Conservation (phyloP, 1,284 basidiomycete genomes). For the Ganoderma meredithae region DNA sequence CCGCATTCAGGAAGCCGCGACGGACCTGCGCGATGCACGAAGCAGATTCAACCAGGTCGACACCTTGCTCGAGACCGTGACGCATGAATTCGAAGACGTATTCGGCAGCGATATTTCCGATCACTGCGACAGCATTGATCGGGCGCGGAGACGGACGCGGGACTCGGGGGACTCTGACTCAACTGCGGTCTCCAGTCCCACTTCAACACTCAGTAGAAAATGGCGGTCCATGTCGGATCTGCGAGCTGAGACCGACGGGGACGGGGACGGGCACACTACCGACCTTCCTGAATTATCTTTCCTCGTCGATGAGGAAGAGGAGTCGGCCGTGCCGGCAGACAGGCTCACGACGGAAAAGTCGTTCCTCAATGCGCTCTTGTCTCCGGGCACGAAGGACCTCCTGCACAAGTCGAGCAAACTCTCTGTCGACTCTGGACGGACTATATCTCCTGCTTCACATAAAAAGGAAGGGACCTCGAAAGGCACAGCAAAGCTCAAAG, state of each 20-base stretch:
- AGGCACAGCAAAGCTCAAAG: constrained; percentile 57
- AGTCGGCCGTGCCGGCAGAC: constrained; percentile 12
- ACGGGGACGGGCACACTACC: constrained; percentile 1
- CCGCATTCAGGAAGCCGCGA: constrained; percentile 56
- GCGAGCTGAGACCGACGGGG: constrained; percentile 20
- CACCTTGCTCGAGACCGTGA: constrained; percentile 46
- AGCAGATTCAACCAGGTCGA: constrained; percentile 45
- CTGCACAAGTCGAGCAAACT: constrained; percentile 34
- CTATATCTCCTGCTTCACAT: constrained; percentile 21
- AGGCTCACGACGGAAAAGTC: constrained; percentile 19
- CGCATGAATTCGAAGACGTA: constrained; percentile 50
- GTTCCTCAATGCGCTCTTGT: constrained; percentile 29
- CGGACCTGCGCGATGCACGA: constrained; percentile 56
- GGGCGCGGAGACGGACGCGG: constrained; percentile 38
- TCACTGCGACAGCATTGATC: constrained; percentile 33
- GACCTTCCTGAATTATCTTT: constrained; percentile 20
- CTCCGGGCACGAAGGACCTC: constrained; percentile 27
- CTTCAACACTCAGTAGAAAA: constrained; percentile 30
- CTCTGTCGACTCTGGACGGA: constrained; percentile 17
- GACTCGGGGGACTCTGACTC: constrained; percentile 40
- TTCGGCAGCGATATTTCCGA: constrained; percentile 34
- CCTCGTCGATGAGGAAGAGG: constrained; percentile 26
- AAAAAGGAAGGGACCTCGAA: constrained; percentile 33
- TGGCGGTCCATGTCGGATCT: constrained; percentile 38
- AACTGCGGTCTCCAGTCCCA: constrained; percentile 37